Evolutionary conservation across 2,329 filamentous ascomycete genomes (phyloP), one percentile per base, ranked within the genome.

Genomic region (Ceratocystis cubensis): DNA sequence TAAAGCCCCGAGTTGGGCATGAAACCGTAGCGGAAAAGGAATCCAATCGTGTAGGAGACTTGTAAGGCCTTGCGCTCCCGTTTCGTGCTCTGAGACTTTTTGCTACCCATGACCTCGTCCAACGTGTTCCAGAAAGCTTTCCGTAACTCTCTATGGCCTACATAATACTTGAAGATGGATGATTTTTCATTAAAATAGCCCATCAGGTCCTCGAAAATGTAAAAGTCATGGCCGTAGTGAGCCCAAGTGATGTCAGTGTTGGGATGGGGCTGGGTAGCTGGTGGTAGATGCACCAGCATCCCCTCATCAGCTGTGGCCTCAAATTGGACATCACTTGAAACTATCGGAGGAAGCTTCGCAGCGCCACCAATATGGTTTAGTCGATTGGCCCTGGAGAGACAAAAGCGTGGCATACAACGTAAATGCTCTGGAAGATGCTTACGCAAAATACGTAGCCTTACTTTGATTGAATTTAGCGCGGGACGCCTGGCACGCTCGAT

Each of bases 191-290:
- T n/a, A 50, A 50, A 46, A 30, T 63, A 50, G 15, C 62, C 62
- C 28, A 63, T 46, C 17, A 63, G 46, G 28, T 63, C 62, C 44
- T 63, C 62, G 1, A 63, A 48, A n/a, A 63, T 63, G 45, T 50
- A 63, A 28, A 63, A 63, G 44, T 63, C 62, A 30, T 46, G 62
- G 28, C 62, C 25, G 8, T 17, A 63, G 30, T 59, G 56, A 37
- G 33, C 56, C 56, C 56, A 59, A n/a, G 7, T 13, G 17, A 30
- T n/a, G 3, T 37, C 56, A 3, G 56, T 33, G 17, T 59, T 59
- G n/a, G 13, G 8, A 5, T 30, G 3, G 1, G 15, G 13, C 10
- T 8, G 56, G 17, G 30, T 30, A 10, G 22, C 15, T 5, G 56
- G 13, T 3, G 56, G 56, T 25, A 37, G 25, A 37, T 37, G 25